These are phyloP conservation scores for Pseudocercospora cruenta DNA, from an alignment of 2,329 filamentous ascomycete species.

Conservation along the genomic window DNA sequence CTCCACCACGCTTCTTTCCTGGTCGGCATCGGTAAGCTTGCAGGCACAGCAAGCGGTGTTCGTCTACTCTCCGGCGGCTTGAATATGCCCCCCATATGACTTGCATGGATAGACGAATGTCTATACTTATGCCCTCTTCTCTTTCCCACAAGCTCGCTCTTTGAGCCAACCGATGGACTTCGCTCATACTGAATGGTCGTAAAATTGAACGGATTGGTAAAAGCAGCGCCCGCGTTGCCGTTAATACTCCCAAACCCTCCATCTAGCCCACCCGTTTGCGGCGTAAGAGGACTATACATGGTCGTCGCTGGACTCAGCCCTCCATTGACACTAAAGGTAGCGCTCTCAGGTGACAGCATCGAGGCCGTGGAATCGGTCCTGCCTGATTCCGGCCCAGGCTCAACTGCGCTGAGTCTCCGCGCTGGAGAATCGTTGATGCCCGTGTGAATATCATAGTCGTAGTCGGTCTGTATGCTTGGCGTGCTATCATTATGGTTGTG, in stretches of 20 bases:
- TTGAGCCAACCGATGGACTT: conserved; percentile 59
- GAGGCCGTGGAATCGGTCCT: conserved; percentile 27
- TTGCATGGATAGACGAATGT: conserved; percentile 78
- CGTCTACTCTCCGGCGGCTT: conserved; percentile 82
- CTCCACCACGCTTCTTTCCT: conserved; percentile 83
- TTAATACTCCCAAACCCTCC: conserved; percentile 35
- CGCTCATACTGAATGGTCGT: conserved; percentile 62
- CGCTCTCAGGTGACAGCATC: conserved; percentile 37
- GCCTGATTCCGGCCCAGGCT: conserved; percentile 15
- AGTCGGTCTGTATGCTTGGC: conserved; percentile 34
- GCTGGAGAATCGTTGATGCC: conserved; percentile 34
- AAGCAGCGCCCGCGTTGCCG: conserved; percentile 30
- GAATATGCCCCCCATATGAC: conserved; percentile 95
- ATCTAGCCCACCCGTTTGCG: conserved; percentile 38
- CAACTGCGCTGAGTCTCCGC: conserved; percentile 14
- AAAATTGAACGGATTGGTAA: conserved; percentile 87
- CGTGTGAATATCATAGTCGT: conserved; percentile 37
- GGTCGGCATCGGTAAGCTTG: conserved; percentile 89
- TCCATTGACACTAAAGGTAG: conserved; percentile 31
- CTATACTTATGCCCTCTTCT: conserved; percentile 97
- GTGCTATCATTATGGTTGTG: conserved; percentile 32
- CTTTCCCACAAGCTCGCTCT: conserved; percentile 77
- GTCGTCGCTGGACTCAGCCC: conserved; percentile 31
- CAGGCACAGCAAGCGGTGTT: conserved; percentile 84
- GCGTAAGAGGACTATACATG: conserved; percentile 38